Evolutionary conservation across 805 yeast species (phyloP).

Genomic region (Metschnikowia koreensis): DNA sequence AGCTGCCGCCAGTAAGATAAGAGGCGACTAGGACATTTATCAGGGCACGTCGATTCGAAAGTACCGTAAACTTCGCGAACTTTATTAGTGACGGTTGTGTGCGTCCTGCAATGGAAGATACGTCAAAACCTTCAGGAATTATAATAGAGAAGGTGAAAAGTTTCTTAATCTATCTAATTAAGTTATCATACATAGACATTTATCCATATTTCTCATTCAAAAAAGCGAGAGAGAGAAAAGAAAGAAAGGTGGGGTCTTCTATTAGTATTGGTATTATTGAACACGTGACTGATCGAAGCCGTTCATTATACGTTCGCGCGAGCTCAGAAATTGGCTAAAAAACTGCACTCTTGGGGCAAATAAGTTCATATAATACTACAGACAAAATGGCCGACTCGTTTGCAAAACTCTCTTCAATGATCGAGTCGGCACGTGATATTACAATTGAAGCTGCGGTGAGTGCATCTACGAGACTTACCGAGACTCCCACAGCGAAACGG

Average conservation of each 20-base stretch:
- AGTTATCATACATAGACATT: too few relatives aligned
- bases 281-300: not conserved
- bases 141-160: too few relatives aligned
- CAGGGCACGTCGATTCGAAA: not conserved
- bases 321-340: not conserved
- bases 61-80: too few relatives aligned
- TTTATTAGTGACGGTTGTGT: too few relatives aligned
- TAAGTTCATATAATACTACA: not conserved
- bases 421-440: constrained; percentile 76
- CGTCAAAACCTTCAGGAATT: too few relatives aligned
- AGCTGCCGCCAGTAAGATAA: constrained; percentile 54
- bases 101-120: too few relatives aligned
- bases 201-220: too few relatives aligned
- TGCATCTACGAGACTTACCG: constrained; percentile 65
- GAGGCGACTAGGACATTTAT: constrained; percentile 11
- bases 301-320: not conserved
- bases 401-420: constrained; percentile 61
- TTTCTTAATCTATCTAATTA: too few relatives aligned
- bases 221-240: not conserved
- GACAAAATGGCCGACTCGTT: constrained; percentile 46
- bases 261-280: not conserved
- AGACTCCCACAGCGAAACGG: constrained; percentile 57
- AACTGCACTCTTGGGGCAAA: not conserved
- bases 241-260: not conserved
- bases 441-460: constrained; percentile 82